Conservation (phyloP, 192 early-diverging fungal species). For the Rhizoclosmatium sp. region DNA sequence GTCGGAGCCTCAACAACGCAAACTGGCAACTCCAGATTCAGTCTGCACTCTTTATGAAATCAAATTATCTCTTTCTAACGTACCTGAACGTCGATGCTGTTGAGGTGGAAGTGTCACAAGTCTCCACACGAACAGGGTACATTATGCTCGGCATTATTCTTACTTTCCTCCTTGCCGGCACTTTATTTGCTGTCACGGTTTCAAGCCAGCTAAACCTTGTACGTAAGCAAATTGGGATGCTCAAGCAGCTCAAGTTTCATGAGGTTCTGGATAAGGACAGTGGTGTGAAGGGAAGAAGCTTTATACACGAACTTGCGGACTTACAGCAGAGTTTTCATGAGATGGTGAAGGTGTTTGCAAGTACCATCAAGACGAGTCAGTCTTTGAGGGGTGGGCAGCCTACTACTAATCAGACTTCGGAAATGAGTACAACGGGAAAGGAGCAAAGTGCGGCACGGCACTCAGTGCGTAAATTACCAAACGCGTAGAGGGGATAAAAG, state of each 20-base stretch:
- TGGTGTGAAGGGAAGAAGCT: slow-evolving; percentile 9
- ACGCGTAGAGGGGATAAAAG: too few relatives aligned
- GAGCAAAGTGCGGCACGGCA: too few relatives aligned
- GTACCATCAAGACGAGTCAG: neutral
- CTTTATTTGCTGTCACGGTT: slow-evolving; percentile 8
- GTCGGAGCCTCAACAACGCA: neutral
- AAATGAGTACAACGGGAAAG: too few relatives aligned
- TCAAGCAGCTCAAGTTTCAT: slow-evolving; percentile 27
- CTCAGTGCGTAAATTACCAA: too few relatives aligned
- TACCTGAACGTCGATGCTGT: slow-evolving; percentile 20
- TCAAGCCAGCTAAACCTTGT: slow-evolving; percentile 23
- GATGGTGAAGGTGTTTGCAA: slow-evolving; percentile 25
- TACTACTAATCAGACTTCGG: too few relatives aligned
- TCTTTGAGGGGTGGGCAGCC: too few relatives aligned
- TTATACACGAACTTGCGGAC: slow-evolving; percentile 24
- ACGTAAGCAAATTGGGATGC: slow-evolving; percentile 19
- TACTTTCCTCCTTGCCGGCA: neutral
- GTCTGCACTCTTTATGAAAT: too few relatives aligned
- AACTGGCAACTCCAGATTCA: neutral
- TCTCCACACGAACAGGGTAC: slow-evolving; percentile 21
- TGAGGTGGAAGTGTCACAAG: neutral
- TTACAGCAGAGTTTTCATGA: slow-evolving; percentile 21
- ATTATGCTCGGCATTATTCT: slow-evolving; percentile 34
- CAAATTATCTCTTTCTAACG: neutral
- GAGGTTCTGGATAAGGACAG: slow-evolving; percentile 16